Evolutionary conservation across 177 flowering plant species (phyloP), one percentile per base, ranked within the genome.

Genomic region (Tripterygium wilfordii): DNA sequence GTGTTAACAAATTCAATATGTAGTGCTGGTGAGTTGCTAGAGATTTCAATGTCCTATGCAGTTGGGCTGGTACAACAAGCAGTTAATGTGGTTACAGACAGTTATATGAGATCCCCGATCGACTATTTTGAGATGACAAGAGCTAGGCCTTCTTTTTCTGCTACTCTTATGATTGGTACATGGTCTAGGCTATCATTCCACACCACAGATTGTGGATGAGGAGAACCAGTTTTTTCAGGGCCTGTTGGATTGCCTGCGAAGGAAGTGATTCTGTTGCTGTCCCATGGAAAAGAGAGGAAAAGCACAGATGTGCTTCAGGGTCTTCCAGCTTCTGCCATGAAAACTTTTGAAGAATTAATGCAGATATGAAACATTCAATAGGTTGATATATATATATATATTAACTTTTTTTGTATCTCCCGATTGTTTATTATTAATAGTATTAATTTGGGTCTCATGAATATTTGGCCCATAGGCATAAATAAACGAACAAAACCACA

Each of bases 191-290:
- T 81, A 8, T 42, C 77, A 10, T 78, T 83, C 59, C 75, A 80
- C 51, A 61, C 66, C 0, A 69, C 68, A 0, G 81, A 83, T 33
- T 83, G 76, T 29, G 91, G 91, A 4, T 83, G 91, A 88, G 91
- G 91, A 8, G 78, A 74, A 45, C 85, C 91, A 3, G 7, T 65
- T 21, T 51, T 61, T 12, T 79, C 88, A 0, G 85, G 85, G 0
- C 83, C 83, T 0, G 85, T 75, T 6, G 71, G 74, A 2, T 60
- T 83, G 62, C 88, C 85, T 0, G 83, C 79, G 58, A 81, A 79
- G 66, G 85, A 79, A 56, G 85, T 77, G 10, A 62, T 65, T 46
- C 32, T 83, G 51, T 79, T 83, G 51, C 62, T 81, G 4, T 68
- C 83, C 17, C 76, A 75, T 66, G 82, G 83, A 19, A 60, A 61